Conservation (phyloP, 768 basidiomycete genomes). For the Guyanaporus albipodus region DNA sequence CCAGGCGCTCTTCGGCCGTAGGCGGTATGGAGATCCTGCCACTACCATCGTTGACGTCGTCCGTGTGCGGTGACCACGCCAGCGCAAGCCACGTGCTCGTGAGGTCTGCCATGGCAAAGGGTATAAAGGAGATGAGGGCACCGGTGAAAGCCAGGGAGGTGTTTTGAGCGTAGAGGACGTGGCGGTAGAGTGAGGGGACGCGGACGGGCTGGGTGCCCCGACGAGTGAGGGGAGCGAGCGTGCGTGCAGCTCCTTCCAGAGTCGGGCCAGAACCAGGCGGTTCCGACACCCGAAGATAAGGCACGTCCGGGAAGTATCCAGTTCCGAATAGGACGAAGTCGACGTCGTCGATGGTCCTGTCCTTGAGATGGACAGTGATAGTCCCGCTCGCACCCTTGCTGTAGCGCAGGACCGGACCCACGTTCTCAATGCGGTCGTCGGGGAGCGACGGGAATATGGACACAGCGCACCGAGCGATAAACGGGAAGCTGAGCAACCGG, state of each 20-base stretch:
- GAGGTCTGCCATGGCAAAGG: conserved; percentile 47
- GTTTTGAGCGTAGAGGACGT: conserved; percentile 45
- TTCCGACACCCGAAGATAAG: conserved; percentile 36
- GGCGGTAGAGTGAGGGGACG: conserved; percentile 42
- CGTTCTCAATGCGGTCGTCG: conserved; percentile 40
- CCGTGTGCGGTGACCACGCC: conserved; percentile 31
- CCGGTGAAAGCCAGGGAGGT: conserved; percentile 47
- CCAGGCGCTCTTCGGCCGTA: conserved; percentile 32
- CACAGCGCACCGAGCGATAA: conserved; percentile 42
- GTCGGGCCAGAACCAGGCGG: not conserved
- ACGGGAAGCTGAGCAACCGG: conserved; percentile 38
- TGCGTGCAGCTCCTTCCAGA: not conserved
- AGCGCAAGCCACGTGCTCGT: conserved; percentile 47
- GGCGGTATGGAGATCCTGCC: conserved; percentile 30
- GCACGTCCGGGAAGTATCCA: conserved; percentile 42
- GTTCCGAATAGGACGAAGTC: conserved; percentile 45
- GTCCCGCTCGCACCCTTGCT: conserved; percentile 17
- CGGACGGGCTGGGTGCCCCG: conserved; percentile 31
- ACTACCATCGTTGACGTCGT: not conserved
- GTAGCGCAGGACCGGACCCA: conserved; percentile 39
- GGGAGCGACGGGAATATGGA: conserved; percentile 42
- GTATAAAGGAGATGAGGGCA: conserved; percentile 40
- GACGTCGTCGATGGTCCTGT: conserved; percentile 37
- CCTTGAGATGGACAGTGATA: conserved; percentile 35
- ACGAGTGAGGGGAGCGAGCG: conserved; percentile 29